phyloP scores from a whole-genome alignment of 345 rosid genomes.

The Carallia brachiata region DNA sequence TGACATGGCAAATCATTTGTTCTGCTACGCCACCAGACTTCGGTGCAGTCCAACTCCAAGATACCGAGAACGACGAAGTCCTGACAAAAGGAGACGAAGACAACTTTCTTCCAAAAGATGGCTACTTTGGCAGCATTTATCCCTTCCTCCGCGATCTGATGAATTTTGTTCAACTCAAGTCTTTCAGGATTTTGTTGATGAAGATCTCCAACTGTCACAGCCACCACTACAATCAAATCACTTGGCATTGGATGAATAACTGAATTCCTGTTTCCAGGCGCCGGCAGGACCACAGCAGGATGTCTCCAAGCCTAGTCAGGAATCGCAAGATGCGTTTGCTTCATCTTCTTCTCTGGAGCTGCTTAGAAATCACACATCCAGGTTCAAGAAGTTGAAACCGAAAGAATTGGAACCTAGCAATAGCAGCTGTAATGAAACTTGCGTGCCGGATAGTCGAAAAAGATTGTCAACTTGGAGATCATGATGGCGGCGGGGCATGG shows the following conservation, averaged over 20 bases:
- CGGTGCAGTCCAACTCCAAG: slow-evolving; percentile 24
- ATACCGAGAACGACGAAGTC: too few species aligned
- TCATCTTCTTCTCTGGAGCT: slow-evolving; percentile 38
- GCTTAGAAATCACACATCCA: slow-evolving; percentile 36
- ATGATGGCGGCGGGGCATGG: slow-evolving; percentile 43
- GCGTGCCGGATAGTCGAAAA: not conserved
- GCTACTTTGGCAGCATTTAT: too few species aligned
- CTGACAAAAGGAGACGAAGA: slow-evolving; percentile 15
- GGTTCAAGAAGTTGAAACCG: slow-evolving; percentile 30
- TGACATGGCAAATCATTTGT: slow-evolving; percentile 27
- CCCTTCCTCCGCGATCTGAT: too few species aligned
- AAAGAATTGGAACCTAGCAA: not conserved
- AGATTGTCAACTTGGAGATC: slow-evolving; percentile 48
- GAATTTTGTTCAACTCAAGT: too few species aligned
- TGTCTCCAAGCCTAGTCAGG: slow-evolving; percentile 1
- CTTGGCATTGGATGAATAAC: slow-evolving; percentile 6
- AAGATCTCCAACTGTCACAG: slow-evolving; percentile 25
- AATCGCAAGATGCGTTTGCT: not conserved
- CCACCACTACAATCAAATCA: slow-evolving; percentile 16
- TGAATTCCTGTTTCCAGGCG: slow-evolving; percentile 19
- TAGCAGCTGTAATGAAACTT: not conserved
- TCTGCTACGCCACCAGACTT: slow-evolving; percentile 29
- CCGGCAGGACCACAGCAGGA: slow-evolving; percentile 17
- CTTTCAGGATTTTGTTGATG: too few species aligned
- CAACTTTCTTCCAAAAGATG: slow-evolving; percentile 3